phyloP scores from a whole-genome alignment of 1,139 yeast species.

The Kodamaea alishanica region DNA sequence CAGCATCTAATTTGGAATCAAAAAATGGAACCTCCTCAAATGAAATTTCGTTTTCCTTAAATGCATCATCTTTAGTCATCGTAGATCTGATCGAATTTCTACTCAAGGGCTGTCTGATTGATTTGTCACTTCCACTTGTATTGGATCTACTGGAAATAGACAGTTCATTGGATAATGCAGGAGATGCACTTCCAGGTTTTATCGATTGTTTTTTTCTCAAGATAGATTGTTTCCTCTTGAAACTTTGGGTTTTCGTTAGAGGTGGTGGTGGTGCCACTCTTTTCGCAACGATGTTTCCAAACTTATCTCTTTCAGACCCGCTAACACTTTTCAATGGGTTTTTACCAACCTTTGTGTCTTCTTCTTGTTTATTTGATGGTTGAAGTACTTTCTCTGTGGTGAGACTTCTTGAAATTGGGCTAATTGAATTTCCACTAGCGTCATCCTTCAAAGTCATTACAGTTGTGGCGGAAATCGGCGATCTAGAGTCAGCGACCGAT shows the following conservation, averaged over 20 bases:
- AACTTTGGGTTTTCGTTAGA: conserved; percentile 13
- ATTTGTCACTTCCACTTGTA: conserved; percentile 14
- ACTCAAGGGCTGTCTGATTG: conserved; percentile 4
- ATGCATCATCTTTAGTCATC: conserved; percentile 42
- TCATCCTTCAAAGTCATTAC: conserved; percentile 31
- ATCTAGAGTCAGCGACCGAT: conserved; percentile 33
- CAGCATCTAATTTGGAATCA: conserved; percentile 17
- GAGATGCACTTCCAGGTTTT: conserved; percentile 5
- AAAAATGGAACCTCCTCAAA: conserved; percentile 72
- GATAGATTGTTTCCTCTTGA: conserved; percentile 11
- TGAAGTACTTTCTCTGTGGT: too few species aligned
- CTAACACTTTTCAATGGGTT: background rate
- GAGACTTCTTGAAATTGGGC: conserved; percentile 2
- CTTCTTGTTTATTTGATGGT: background rate
- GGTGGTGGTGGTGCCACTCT: conserved; percentile 80
- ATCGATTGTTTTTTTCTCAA: conserved; percentile 8
- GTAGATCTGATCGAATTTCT: conserved; percentile 11
- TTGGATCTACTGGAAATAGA: conserved; percentile 16
- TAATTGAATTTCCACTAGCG: conserved; percentile 3
- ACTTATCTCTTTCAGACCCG: conserved; percentile 15
- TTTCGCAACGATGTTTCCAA: conserved; percentile 49
- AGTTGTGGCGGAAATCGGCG: conserved; percentile 42
- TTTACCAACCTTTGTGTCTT: background rate
- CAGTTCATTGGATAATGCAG: conserved; percentile 15
- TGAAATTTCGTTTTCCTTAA: conserved; percentile 62